These are phyloP conservation scores for Talinum fruticosum DNA, from an alignment of 148 eudicot species.

Conservation along the genomic window DNA sequence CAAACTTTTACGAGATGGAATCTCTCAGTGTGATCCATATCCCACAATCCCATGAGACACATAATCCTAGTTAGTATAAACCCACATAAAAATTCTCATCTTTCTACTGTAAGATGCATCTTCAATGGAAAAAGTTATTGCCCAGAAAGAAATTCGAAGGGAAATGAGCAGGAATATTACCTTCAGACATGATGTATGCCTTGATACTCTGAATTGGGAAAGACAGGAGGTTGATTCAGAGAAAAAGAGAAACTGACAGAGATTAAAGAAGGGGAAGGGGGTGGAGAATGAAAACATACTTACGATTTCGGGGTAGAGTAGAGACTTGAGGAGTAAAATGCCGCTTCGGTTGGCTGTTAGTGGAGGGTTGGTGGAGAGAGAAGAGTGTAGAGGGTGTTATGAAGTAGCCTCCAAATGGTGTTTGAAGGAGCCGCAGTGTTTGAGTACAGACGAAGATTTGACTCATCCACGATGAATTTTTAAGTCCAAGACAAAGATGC, in stretches of 20 bases:
- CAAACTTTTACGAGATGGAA: background rate
- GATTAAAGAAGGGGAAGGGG: background rate
- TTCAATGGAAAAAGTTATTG: background rate
- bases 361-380: slow-evolving; percentile 11
- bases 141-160: slow-evolving; percentile 2
- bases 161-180: slow-evolving; percentile 4
- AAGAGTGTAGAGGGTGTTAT: background rate
- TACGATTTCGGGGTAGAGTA: background rate
- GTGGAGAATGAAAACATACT: background rate
- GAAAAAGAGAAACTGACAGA: background rate
- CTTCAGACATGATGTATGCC: slow-evolving; percentile 28
- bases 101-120: background rate
- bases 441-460: background rate
- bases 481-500: background rate
- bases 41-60: background rate
- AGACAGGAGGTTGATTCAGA: background rate
- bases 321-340: background rate
- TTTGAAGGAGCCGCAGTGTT: background rate
- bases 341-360: slow-evolving; percentile 9
- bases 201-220: background rate
- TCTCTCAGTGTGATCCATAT: background rate
- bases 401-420: background rate
- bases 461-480: background rate
- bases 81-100: slow-evolving; percentile 9
- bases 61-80: background rate